These are phyloP conservation scores for Heliocybe sulcata DNA, from an alignment of 1,284 basidiomycete genomes.

Conservation along the genomic window DNA sequence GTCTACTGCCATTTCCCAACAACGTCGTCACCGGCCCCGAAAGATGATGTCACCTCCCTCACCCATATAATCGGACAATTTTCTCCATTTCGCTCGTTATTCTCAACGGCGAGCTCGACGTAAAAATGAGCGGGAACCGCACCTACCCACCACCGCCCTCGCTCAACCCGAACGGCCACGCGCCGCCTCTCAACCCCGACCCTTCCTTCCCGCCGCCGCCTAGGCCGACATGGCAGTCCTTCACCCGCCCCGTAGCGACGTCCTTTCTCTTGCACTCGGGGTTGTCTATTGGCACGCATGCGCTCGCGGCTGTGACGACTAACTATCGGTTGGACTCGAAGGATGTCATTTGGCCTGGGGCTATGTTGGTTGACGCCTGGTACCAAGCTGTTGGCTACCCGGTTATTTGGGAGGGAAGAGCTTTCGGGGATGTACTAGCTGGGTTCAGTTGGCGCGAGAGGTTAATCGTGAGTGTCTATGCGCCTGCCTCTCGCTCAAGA, in stretches of 20 bases:
- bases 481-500: background rate
- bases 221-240: background rate
- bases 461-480: conserved; percentile 1
- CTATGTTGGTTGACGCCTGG: conserved; percentile 1
- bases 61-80: background rate
- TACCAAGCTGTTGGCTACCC: conserved; percentile 5
- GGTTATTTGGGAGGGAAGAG: background rate
- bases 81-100: background rate
- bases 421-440: background rate
- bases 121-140: background rate
- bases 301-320: background rate
- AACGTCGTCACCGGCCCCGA: background rate
- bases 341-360: conserved; percentile 2
- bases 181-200: background rate
- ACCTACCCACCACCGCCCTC: background rate
- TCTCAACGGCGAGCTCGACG: background rate
- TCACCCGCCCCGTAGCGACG: conserved; percentile 2
- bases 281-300: background rate
- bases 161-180: background rate
- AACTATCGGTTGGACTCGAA: background rate
- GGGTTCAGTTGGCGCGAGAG: conserved; percentile 1
- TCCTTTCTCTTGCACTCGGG: conserved; percentile 4
- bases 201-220: background rate
- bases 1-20: background rate
- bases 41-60: background rate